Conservation (phyloP, 148 eudicot genomes). For the Fagopyrum esculentum region DNA sequence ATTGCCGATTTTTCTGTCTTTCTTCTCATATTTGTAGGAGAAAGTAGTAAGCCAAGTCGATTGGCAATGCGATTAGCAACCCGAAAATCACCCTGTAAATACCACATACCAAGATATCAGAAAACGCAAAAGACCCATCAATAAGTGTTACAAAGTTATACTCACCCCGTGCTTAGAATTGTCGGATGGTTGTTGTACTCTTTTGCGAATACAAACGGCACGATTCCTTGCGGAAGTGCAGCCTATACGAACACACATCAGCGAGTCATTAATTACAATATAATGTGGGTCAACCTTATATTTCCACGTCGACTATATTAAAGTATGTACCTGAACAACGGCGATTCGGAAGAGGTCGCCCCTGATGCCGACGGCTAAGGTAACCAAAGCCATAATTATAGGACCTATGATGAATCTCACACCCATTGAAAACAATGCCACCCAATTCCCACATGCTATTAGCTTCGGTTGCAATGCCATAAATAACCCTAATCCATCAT, state of each 20-base stretch:
- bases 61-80: neutral
- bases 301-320: too few relatives aligned
- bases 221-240: conserved; percentile 1
- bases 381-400: conserved; percentile 31
- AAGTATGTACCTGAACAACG: conserved; percentile 32
- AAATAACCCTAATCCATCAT: conserved; percentile 31
- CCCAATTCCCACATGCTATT: conserved; percentile 34
- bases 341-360: conserved; percentile 35
- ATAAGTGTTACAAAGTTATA: neutral
- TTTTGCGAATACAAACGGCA: neutral
- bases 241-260: neutral
- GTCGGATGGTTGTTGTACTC: conserved; percentile 18
- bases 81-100: conserved; percentile 1
- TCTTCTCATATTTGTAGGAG: neutral
- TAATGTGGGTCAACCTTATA: neutral
- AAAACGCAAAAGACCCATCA: neutral
- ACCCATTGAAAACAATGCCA: conserved; percentile 29
- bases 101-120: neutral
- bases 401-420: conserved; percentile 42
- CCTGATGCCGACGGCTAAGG: conserved; percentile 33
- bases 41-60: neutral
- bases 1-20: neutral
- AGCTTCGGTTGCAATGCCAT: conserved; percentile 41
- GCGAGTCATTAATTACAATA: neutral
- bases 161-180: neutral